Base-by-base conservation (phyloP, 306 rosid genomes). In the Clitoria ternatea region DNA sequence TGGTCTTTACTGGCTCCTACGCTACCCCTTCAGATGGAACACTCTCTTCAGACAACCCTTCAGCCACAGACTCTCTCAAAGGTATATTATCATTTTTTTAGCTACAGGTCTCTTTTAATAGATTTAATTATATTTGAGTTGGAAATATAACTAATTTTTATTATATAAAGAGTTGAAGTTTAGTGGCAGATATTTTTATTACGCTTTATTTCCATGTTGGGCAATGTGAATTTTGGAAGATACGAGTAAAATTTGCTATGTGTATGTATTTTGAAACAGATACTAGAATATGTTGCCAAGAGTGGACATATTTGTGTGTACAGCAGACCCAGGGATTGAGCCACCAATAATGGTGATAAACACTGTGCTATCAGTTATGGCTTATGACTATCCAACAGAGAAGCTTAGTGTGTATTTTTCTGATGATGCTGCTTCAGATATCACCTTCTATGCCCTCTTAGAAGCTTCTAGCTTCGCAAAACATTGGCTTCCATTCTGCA, bases 401-500 rank as follows among this genome's bases (percentile, higher is more conserved):
- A 91, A 89, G 79, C 75, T 89, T 0, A 79, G 81, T 20, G 93
- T 91, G 9, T 91, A 91, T 73, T 83, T 91, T 15, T 91, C 96
- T 1, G 96, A 89, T 9, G 96, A 91, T 40, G 97, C 83, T 26
- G 93, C 72, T 0, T 89, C 96, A 0, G 77, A 83, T 0, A 29
- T 91, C 8, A 91, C 93, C 0, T 89, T 74, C 68, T 87, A 79
- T 65, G 96, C 96, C 45, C 76, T 91, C 0, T 13, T 82, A 13
- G 84, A 89, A 57, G 93, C 93, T 3, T 79, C 90, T 0, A 29
- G 53, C 0, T 91, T 91, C 73, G 89, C 96, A 0, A 86, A 79
- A 84, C 85, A 89, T 6, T 91, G 97, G 97, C 57, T 89, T 22
- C 96, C 96, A 1, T 91, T 69, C 29, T 87, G 97, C 79, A 89